phyloP scores from a whole-genome alignment of 495 filamentous ascomycete genomes.

The Xylaria sp. region DNA sequence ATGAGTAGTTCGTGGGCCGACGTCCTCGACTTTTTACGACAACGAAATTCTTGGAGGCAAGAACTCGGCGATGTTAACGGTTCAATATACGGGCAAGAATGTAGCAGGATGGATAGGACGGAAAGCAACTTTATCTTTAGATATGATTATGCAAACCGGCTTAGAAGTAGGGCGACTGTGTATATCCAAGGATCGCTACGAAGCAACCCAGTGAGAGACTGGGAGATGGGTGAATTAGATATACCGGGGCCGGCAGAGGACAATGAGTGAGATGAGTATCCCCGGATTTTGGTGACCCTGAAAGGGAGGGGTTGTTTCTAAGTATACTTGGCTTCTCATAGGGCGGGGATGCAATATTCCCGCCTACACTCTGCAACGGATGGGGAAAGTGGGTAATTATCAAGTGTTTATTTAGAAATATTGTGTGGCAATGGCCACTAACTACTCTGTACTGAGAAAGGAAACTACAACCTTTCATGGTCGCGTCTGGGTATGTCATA shows the following conservation, averaged over 20 bases:
- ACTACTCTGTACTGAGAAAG: no score
- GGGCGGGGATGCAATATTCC: no score
- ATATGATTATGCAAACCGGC: no score
- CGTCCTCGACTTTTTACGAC: slow-evolving; percentile 8
- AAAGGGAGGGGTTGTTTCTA: no score
- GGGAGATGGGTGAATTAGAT: neutral
- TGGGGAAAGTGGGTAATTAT: no score
- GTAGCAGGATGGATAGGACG: neutral
- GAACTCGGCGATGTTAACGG: neutral
- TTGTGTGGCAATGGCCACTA: no score
- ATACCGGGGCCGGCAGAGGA: neutral
- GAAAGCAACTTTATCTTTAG: neutral
- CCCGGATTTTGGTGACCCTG: neutral
- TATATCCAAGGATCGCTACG: slow-evolving; percentile 1
- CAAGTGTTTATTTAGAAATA: no score
- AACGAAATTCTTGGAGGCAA: neutral
- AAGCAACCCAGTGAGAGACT: slow-evolving; percentile 7
- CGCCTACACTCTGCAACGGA: no score
- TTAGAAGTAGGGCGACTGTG: neutral
- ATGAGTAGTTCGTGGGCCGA: slow-evolving; percentile 14
- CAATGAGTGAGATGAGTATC: neutral
- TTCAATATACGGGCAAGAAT: slow-evolving; percentile 1
- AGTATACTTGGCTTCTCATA: no score
- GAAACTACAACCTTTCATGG: no score
- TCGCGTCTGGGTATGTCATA: no score